These are phyloP conservation scores for Fusarium nanum DNA, from an alignment of 2,329 filamentous ascomycete species.

Conservation along the genomic window DNA sequence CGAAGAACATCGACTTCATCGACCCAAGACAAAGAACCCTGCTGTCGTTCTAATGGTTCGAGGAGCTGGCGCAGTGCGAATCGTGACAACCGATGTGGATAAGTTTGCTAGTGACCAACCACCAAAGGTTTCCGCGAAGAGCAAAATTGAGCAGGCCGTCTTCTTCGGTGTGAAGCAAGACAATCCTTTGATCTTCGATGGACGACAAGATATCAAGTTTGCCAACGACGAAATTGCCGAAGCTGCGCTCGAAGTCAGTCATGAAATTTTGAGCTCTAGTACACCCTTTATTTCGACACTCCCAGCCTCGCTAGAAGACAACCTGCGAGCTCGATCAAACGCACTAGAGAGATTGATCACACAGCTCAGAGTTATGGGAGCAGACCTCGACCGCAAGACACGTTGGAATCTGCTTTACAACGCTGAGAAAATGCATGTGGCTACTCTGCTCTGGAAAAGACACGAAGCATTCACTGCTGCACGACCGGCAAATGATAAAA, in stretches of 20 bases:
- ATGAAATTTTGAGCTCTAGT: slow-evolving; percentile 82
- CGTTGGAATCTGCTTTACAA: slow-evolving; percentile 88
- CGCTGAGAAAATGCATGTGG: slow-evolving; percentile 89
- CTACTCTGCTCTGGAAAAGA: slow-evolving; percentile 80
- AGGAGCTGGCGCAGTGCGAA: slow-evolving; percentile 70
- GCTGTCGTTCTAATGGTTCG: slow-evolving; percentile 71
- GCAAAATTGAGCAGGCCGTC: slow-evolving; percentile 92
- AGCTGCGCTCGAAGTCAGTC: slow-evolving; percentile 82
- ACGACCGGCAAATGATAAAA: slow-evolving; percentile 70
- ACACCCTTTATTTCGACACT: slow-evolving; percentile 79
- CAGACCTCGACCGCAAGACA: slow-evolving; percentile 72
- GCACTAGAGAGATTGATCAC: slow-evolving; percentile 80
- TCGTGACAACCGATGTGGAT: slow-evolving; percentile 69
- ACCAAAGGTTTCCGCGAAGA: slow-evolving; percentile 80
- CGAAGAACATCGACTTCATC: slow-evolving; percentile 63
- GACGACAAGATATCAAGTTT: slow-evolving; percentile 74
- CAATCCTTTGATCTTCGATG: slow-evolving; percentile 88
- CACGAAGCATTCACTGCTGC: slow-evolving; percentile 77
- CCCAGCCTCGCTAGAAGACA: slow-evolving; percentile 82
- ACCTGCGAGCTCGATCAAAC: slow-evolving; percentile 77
- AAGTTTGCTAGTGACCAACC: slow-evolving; percentile 69
- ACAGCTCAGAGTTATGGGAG: slow-evolving; percentile 74
- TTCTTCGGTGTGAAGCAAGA: slow-evolving; percentile 87
- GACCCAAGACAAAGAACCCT: slow-evolving; percentile 70
- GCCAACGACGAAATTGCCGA: slow-evolving; percentile 75